Evolutionary conservation across 2,329 filamentous ascomycete species (phyloP), one percentile per base, ranked within the genome.

Genomic region (Xylariales sp.): DNA sequence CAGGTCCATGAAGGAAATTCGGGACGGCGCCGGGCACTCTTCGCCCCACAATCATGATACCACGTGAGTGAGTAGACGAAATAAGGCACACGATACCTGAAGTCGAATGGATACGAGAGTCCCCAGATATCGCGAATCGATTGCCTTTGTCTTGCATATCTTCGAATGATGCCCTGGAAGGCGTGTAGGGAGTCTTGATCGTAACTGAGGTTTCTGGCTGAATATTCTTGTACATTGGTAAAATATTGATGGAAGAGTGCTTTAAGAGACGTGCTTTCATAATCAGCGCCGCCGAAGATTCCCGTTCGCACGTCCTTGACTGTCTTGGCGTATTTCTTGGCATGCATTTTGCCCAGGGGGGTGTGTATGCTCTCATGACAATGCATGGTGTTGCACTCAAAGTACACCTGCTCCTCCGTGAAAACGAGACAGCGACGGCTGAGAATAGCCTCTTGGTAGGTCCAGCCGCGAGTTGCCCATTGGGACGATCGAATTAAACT

Each of bases 361-460:
- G n/a, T 8, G n/a, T n/a, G 8, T 25, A 25, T 25, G 23, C 23
- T 25, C 23, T 25, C 23, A 25, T n/a, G 23, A n/a, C n/a, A n/a
- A 8, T 8, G n/a, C 23, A 8, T 25, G 8, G 23, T 25, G 23
- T n/a, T n/a, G 23, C 23, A 25, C 23, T 25, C 8, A 25, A 8
- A 45, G 20, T 45, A 48, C 4, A 41, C 21, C 33, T 54, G 43
- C 5, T 55, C 37, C 5, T 56, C 48, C 1, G 54, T 52, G 39
- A 63, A 62, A n/a, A 59, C 47, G 6, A 62, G 44, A 13, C 52
- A 43, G 10, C 57, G 50, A 4, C 40, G 27, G 11, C 53, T 53
- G 4, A 61, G 43, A 2, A 58, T 23, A 5, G 37, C 53, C 43
- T 64, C 61, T 43, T 63, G 58, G 40, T 53, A 59, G 4, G 59